These are phyloP conservation scores for Oxyria digyna DNA, from an alignment of 148 eudicot species.

Conservation along the genomic window DNA sequence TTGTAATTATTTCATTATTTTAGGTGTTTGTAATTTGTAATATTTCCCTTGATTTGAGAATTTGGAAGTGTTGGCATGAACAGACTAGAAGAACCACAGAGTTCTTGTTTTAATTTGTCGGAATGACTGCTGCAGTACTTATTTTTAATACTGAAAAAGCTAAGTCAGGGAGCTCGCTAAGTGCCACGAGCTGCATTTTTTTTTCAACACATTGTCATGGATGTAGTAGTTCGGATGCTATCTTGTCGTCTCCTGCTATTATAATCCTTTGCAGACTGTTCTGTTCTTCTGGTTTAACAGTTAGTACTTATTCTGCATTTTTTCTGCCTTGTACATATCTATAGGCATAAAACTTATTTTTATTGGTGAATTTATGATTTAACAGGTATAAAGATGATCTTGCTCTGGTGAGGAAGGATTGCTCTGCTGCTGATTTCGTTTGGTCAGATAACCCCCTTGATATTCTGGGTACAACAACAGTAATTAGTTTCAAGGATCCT, in stretches of 20 bases:
- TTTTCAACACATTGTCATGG: neutral
- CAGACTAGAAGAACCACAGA: neutral
- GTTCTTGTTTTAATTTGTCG: neutral
- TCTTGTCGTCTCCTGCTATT: neutral
- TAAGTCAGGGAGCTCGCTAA: neutral
- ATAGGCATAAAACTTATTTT: neutral
- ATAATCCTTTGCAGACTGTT: neutral
- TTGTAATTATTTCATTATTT: neutral
- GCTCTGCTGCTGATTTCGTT: constrained; percentile 69
- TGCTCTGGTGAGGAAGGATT: constrained; percentile 53
- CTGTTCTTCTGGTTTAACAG: neutral
- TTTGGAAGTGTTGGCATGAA: neutral
- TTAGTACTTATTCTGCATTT: too few species aligned
- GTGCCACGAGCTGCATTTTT: neutral
- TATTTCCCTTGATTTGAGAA: neutral
- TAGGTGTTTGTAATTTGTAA: too few species aligned
- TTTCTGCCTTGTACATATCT: neutral
- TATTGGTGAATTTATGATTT: constrained; percentile 3
- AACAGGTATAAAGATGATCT: constrained; percentile 67
- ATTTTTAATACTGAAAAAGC: neutral
- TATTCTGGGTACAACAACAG: constrained; percentile 62
- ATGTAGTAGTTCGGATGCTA: neutral
- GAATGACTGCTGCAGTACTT: neutral
- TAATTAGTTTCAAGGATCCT: constrained; percentile 55
- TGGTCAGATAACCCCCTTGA: constrained; percentile 66